Evolutionary conservation across 345 rosid genomes (phyloP).

Genomic region (Hypericum androsaemum): DNA sequence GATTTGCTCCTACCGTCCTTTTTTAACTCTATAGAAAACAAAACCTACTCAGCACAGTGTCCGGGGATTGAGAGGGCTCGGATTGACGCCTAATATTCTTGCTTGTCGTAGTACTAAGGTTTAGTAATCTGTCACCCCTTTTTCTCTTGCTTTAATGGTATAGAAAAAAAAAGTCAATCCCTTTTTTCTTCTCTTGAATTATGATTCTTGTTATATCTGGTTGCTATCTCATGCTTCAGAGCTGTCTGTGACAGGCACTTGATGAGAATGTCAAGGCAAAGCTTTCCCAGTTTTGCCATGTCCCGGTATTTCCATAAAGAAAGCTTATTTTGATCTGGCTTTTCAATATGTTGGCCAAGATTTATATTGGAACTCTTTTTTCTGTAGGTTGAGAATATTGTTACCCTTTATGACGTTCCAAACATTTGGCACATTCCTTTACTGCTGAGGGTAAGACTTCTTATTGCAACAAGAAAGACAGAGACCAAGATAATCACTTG

Average conservation of each 20-base stretch:
- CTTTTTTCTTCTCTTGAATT: background rate
- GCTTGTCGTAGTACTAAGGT: constrained; percentile 93
- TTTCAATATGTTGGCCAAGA: background rate
- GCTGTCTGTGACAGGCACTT: constrained; percentile 51
- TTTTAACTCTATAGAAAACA: constrained; percentile 51
- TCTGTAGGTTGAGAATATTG: constrained; percentile 55
- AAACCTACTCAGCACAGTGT: constrained; percentile 99
- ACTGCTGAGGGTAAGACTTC: constrained; percentile 59
- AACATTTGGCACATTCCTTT: constrained; percentile 97
- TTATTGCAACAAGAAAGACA: background rate
- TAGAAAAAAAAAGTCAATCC: too few species aligned
- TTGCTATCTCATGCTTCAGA: background rate
- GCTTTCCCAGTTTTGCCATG: constrained; percentile 90
- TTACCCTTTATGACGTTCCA: constrained; percentile 80
- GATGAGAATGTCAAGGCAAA: constrained; percentile 74
- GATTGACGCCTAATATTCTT: constrained; percentile 75
- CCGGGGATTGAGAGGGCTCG: constrained; percentile 71
- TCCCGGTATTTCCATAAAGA: constrained; percentile 42
- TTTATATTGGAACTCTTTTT: constrained; percentile 11
- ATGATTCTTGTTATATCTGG: too few species aligned
- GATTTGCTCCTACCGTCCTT: background rate
- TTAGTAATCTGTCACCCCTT: constrained; percentile 4
- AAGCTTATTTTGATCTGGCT: constrained; percentile 11
- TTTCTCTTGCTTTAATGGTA: constrained; percentile 1
- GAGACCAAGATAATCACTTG: background rate